Base-by-base conservation (phyloP, 1,139 yeast genomes). In the Protomyces pachydermus region DNA sequence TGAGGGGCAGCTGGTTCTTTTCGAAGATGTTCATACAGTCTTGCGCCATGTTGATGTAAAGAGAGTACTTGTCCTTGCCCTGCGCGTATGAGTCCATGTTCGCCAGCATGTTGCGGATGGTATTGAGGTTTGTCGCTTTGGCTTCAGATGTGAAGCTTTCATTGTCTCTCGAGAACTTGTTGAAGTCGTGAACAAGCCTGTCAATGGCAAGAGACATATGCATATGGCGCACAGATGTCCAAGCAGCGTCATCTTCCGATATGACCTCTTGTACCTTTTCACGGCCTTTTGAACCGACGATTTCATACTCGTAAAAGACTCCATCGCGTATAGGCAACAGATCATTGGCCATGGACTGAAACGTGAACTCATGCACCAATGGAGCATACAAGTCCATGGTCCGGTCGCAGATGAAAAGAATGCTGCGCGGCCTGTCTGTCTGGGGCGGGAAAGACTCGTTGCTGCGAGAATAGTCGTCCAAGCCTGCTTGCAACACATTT, bases 341-440 rank as follows among this genome's bases (percentile, higher is more conserved):
- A 74, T 93, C 98, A 78, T 87, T 86, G 16, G 93, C 88, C 89
- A 91, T 86, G 5, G 97, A 93, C 74, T 93, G 96, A 74, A 91
- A 95, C n/a, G 87, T 84, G 75, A 91, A 90, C 73, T 91, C 97
- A 74, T 93, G 98, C 64, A 91, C 75, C 57, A 95, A 74, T 0
- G 98, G 97, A 3, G 96, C 88, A 71, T 83, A 83, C 65, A 88
- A 79, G 74, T 95, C 98, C 73, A 91, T 74, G 0, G 96, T 81
- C 67, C 99, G 80, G 74, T 93, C 98, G 4, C 88, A 79, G 38
- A 93, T 83, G 60, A 93, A 74, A 69, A 91, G 80, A 0, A 89
- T 80, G 0, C 97, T 83, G 69, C 96, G 80, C 79, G 58, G 80
- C 78, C 56, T 67, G 5, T 70, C 69, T 6, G 81, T 80, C 16